Evolutionary conservation across 176 grass and related monocot species (phyloP), one percentile per base, ranked within the genome.

Genomic region (Oryza glumipatula): DNA sequence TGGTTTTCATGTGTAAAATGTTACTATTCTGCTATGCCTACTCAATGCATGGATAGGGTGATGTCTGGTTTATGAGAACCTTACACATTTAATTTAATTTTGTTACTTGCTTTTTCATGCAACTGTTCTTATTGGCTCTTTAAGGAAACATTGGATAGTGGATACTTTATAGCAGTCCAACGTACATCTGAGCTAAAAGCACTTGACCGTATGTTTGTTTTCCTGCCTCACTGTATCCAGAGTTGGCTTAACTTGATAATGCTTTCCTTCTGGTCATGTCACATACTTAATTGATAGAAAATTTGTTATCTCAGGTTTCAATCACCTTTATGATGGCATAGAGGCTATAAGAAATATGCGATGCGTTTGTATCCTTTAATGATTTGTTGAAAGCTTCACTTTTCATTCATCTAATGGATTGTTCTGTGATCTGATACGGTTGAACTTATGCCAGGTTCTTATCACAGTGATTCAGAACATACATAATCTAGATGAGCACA

Each of bases 161-260:
- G 14, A 13, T 63, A 6, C 0, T 46, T 78, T 47, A 60, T 43
- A 32, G 56, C 30, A 11, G 44, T 65, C 30, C 28, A 73, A 54
- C 16, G 17, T 66, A 35, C 2, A 41, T 12, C 64, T 72, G 19
- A 65, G 39, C 75, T 23, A 15, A 86, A 78, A 72, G 14, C 26
- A 65, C 17, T 77, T 58, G 17, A 70, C 83, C n/a, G 1, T 43
- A 43, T 43, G 9, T 43, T 6, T 43, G 41, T 4, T 38, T 30
- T 61, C 74, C 63, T 67, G 2, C 23, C 16, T 61, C 68, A 33
- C 65, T 61, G 21, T 61, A 61, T 84, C 49, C 63, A 28, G n/a
- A 54, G 44, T 65, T 89, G 39, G 28, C 41, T 79, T 19, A 26
- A 38, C 52, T 77, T 49, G 7, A 49, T 48, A 77, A 39, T 65